Evolutionary conservation across 2,329 filamentous ascomycete species (phyloP).

Genomic region (Apiospora arundinis): DNA sequence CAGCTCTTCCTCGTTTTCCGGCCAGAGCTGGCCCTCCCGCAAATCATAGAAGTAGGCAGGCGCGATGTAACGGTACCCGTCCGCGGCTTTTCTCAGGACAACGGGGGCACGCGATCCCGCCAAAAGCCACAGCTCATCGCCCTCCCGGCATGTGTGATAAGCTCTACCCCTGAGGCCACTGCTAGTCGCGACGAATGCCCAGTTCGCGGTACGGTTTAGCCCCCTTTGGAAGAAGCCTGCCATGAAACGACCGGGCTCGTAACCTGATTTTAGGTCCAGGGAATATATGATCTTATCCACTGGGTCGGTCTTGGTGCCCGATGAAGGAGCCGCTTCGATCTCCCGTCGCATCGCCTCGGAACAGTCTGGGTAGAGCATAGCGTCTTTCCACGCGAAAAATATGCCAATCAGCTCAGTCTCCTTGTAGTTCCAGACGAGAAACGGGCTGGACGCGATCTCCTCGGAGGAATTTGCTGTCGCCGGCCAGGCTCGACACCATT

Average conservation of each 20-base stretch:
- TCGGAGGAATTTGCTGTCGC: background rate
- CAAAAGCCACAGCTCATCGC: background rate
- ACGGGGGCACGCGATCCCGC: background rate
- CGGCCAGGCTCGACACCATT: background rate
- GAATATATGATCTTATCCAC: background rate
- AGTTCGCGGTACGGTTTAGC: background rate
- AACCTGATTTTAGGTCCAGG: rapidly evolving
- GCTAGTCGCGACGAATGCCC: background rate
- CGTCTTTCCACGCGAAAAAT: background rate
- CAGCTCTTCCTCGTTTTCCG: background rate
- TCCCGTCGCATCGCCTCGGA: background rate
- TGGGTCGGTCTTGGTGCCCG: background rate
- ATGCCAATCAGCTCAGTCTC: too few relatives aligned
- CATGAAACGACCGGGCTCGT: background rate
- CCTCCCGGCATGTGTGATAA: background rate
- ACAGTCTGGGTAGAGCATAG: background rate
- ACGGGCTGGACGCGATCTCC: background rate
- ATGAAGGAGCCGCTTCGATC: background rate
- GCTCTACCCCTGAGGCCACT: background rate
- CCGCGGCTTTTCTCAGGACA: background rate
- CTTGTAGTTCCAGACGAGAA: background rate
- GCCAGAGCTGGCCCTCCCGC: background rate
- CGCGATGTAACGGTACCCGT: background rate
- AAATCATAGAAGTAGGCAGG: background rate
- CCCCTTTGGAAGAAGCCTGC: background rate